phyloP scores from a whole-genome alignment of 495 filamentous ascomycete species.

The Talaromyces ruber region DNA sequence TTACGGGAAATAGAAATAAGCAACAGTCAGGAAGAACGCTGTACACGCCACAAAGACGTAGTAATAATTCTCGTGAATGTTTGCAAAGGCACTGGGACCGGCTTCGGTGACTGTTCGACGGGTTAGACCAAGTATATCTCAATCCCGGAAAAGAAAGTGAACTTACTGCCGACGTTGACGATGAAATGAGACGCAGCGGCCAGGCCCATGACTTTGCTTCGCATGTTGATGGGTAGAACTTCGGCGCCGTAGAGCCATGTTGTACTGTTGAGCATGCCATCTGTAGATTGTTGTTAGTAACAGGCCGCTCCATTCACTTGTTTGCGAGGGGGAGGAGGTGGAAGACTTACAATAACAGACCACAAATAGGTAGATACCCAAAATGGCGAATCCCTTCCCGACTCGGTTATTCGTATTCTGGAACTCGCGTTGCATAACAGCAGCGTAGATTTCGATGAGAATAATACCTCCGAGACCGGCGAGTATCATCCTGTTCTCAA shows the following conservation, averaged over 20 bases:
- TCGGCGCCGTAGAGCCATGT: constrained; percentile 56
- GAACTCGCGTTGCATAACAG: constrained; percentile 50
- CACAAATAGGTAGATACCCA: constrained; percentile 53
- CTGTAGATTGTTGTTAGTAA: constrained; percentile 17
- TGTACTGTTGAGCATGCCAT: constrained; percentile 51
- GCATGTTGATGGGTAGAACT: constrained; percentile 45
- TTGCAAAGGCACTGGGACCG: constrained; percentile 49
- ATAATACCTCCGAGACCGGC: constrained; percentile 41
- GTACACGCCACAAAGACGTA: constrained; percentile 50
- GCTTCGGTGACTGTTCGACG: constrained; percentile 41
- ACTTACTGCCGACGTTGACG: constrained; percentile 46
- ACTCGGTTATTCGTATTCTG: constrained; percentile 44
- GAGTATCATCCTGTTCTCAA: constrained; percentile 38
- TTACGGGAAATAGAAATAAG: constrained; percentile 47
- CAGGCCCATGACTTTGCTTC: constrained; percentile 52
- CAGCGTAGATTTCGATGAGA: constrained; percentile 49
- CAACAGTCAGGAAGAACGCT: constrained; percentile 37
- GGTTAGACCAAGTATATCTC: background rate
- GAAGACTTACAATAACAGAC: constrained; percentile 39
- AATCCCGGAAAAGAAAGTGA: background rate
- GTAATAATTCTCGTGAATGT: constrained; percentile 52
- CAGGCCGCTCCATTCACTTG: background rate
- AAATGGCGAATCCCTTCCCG: constrained; percentile 53
- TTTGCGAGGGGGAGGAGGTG: background rate
- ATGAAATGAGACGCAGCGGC: constrained; percentile 50